Evolutionary conservation across 1,139 yeast species (phyloP).

Genomic region (Pneumocystis sp.): DNA sequence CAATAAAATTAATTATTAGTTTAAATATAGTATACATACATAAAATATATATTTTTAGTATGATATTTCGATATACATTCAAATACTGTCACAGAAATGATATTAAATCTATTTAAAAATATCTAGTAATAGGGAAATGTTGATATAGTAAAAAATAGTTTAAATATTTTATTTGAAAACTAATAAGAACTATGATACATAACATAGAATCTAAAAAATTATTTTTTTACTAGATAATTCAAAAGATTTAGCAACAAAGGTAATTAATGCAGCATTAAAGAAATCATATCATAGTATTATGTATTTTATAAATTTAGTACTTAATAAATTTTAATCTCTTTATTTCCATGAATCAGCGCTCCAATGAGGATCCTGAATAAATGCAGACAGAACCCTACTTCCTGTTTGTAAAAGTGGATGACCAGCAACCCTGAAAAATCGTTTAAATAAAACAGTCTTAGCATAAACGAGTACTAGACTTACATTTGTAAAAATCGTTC

Average conservation of each 20-base stretch:
- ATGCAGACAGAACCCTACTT: conserved; percentile 63
- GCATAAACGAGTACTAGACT: conserved; percentile 7
- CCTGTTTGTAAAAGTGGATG: conserved; percentile 91
- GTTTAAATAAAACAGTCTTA: not conserved
- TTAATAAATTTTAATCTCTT: not conserved
- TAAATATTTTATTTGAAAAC: too few species aligned
- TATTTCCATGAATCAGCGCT: conserved; percentile 23
- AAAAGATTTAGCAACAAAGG: not conserved
- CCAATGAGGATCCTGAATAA: conserved; percentile 81
- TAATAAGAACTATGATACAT: not conserved
- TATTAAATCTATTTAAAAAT: not conserved
- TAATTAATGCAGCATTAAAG: too few species aligned
- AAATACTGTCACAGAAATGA: not conserved
- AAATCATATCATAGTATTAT: not conserved
- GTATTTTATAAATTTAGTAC: not conserved
- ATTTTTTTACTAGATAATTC: not conserved
- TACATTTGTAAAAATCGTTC: conserved; percentile 57
- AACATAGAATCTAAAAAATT: not conserved
- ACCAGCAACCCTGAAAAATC: conserved; percentile 49
- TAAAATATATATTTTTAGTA: not conserved
- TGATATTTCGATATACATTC: not conserved
- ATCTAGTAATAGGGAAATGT: not conserved
- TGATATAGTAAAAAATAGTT: too few species aligned
- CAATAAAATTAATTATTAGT: too few species aligned
- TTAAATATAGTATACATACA: too few species aligned